Evolutionary conservation across 2,329 filamentous ascomycete species (phyloP).

Genomic region (Aspergillus sp.): DNA sequence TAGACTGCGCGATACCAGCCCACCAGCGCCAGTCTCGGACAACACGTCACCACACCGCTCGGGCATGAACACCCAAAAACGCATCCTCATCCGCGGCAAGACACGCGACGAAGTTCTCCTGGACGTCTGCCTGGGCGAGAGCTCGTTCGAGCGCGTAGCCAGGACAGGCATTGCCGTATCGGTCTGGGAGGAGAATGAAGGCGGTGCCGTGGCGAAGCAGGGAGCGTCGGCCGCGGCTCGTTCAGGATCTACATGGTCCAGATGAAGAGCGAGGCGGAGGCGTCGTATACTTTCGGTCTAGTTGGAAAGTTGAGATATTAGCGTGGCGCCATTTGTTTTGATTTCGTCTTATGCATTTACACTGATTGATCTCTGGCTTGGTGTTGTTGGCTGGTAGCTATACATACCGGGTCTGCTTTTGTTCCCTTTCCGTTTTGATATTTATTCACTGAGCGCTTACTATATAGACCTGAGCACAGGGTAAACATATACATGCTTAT

Average conservation of each 20-base stretch:
- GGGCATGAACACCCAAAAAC: slow-evolving; percentile 66
- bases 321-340: too few species aligned
- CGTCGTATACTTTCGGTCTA: slow-evolving; percentile 46
- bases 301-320: slow-evolving; percentile 45
- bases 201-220: slow-evolving; percentile 46
- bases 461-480: too few species aligned
- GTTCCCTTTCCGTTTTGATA: too few species aligned
- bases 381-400: too few species aligned
- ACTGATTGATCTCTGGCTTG: too few species aligned
- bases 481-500: too few species aligned
- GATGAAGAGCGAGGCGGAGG: slow-evolving; percentile 45
- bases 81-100: slow-evolving; percentile 67
- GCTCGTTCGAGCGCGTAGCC: slow-evolving; percentile 74
- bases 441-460: too few species aligned
- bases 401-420: too few species aligned
- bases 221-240: slow-evolving; percentile 49
- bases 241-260: slow-evolving; percentile 58
- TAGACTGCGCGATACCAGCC: slow-evolving; percentile 10
- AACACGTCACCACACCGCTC: slow-evolving; percentile 28
- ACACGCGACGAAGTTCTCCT: slow-evolving; percentile 59
- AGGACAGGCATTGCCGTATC: slow-evolving; percentile 80
- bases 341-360: too few species aligned
- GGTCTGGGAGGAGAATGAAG: slow-evolving; percentile 70
- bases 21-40: slow-evolving; percentile 20
- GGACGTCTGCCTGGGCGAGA: slow-evolving; percentile 76